Evolutionary conservation across 441 rosid species (phyloP).

Genomic region (Bocquillonia castaneifolia): DNA sequence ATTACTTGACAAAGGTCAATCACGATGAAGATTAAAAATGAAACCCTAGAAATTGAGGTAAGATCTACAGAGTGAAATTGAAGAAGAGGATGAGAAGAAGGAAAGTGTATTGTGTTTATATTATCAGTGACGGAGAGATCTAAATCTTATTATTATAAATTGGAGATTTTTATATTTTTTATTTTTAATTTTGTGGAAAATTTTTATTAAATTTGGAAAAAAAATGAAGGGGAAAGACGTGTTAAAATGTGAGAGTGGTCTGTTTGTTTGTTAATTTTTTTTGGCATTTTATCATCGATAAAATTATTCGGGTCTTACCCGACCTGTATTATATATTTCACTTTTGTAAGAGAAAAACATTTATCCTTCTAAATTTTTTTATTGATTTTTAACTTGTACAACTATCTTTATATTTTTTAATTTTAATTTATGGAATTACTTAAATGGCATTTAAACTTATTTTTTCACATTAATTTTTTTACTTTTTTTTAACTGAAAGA

Average conservation of each 20-base stretch:
- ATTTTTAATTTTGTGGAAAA: background rate
- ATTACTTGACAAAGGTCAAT: slow-evolving; percentile 20
- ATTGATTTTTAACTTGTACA: no score
- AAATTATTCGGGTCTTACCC: background rate
- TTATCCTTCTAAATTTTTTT: no score
- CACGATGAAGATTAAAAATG: slow-evolving; percentile 25
- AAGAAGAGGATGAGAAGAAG: background rate
- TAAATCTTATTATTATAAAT: background rate
- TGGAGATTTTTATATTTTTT: no score
- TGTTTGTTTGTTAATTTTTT: background rate
- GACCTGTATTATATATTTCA: no score
- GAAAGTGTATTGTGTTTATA: background rate
- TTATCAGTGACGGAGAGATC: no score
- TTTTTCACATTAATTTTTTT: no score
- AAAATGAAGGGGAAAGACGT: background rate
- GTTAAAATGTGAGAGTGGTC: no score
- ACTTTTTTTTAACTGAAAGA: no score
- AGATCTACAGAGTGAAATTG: background rate
- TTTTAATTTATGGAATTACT: no score
- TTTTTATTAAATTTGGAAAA: background rate
- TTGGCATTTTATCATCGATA: background rate
- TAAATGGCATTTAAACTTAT: no score
- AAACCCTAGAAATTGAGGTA: background rate
- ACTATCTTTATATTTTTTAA: no score
- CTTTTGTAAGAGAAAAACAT: no score